phyloP scores from a whole-genome alignment of 768 basidiomycete species.

The Macrolepiota fuliginosa region DNA sequence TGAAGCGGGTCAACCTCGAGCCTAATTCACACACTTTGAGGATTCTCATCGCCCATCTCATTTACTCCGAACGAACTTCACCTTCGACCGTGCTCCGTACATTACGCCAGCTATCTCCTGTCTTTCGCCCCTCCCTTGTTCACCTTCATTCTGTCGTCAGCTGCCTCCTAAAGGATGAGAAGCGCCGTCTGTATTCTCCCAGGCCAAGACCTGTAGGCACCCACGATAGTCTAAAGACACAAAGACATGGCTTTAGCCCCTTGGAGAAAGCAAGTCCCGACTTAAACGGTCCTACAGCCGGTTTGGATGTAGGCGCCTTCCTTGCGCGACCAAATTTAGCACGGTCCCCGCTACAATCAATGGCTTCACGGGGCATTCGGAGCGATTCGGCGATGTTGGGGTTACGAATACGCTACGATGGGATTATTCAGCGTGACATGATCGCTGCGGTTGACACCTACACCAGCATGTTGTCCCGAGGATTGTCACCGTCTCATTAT shows the following conservation, averaged over 20 bases:
- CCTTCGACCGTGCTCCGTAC: constrained; percentile 47
- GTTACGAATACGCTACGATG: constrained; percentile 64
- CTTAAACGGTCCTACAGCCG: background rate
- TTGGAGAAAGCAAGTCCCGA: background rate
- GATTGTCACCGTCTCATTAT: constrained; percentile 68
- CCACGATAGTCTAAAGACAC: too few relatives aligned
- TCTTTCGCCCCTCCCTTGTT: constrained; percentile 45
- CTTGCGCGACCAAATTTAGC: constrained; percentile 27
- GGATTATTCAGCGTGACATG: constrained; percentile 48
- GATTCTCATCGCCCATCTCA: constrained; percentile 53
- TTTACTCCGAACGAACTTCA: constrained; percentile 36
- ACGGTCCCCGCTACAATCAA: constrained; percentile 41
- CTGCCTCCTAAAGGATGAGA: constrained; percentile 51
- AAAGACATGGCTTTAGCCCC: background rate
- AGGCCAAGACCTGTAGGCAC: background rate
- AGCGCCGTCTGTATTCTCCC: constrained; percentile 47
- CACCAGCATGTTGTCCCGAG: constrained; percentile 57
- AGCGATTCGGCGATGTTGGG: constrained; percentile 58
- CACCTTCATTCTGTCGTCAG: constrained; percentile 58
- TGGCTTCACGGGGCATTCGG: constrained; percentile 45
- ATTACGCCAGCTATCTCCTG: constrained; percentile 39
- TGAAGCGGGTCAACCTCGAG: constrained; percentile 47
- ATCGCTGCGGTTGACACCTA: constrained; percentile 53
- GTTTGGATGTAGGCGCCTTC: background rate
- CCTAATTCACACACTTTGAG: constrained; percentile 56